These are phyloP conservation scores for Pistacia integerrima DNA, from an alignment of 345 rosid genomes.

Conservation along the genomic window DNA sequence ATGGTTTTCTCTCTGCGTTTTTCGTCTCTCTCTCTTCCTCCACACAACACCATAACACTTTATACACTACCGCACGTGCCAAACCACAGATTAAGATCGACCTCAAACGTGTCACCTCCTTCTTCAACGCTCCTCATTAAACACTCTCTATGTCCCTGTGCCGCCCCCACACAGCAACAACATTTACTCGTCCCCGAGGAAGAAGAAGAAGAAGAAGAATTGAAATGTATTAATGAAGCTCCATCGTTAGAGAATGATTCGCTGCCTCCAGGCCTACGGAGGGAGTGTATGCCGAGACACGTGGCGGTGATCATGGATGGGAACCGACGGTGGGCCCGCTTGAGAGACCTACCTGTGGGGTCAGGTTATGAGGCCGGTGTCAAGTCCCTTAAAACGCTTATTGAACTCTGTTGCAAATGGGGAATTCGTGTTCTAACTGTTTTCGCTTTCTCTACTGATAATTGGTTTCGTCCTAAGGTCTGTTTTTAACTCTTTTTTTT, in stretches of 20 bases:
- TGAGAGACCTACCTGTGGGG: conserved; percentile 16
- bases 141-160: neutral
- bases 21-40: neutral
- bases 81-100: neutral
- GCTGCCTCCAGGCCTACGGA: conserved; percentile 18
- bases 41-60: neutral
- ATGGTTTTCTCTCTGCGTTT: conserved; percentile 1
- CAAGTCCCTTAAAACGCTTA: conserved; percentile 15
- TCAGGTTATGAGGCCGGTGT: conserved; percentile 36
- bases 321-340: conserved; percentile 28
- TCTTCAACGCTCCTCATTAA: neutral
- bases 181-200: neutral
- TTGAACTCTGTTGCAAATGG: conserved; percentile 30
- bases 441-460: conserved; percentile 37
- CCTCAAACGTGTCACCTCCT: neutral
- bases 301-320: conserved; percentile 37
- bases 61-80: neutral
- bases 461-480: conserved; percentile 37
- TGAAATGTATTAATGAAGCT: neutral
- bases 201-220: neutral
- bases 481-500: neutral
- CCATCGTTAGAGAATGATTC: conserved; percentile 3
- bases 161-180: conserved; percentile 2
- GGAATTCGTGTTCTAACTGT: conserved; percentile 26
- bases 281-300: conserved; percentile 31